Percentiles rank a stretch among this genome's conserved stretches.
Conservation (phyloP, 1,139 yeast species). For the Lizanozyma gosingica region DNA sequence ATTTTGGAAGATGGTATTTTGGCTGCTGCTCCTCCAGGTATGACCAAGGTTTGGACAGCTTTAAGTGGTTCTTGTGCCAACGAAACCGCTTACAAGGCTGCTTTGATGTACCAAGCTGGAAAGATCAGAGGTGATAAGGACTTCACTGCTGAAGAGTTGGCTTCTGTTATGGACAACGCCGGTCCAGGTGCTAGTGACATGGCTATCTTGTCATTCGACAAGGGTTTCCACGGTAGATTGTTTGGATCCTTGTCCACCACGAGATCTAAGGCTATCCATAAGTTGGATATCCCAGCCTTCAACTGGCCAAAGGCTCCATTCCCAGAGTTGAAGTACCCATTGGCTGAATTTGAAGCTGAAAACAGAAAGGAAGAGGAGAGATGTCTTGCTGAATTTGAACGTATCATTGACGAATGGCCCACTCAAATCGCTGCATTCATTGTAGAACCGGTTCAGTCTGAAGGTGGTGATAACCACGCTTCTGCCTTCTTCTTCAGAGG, state of each 20-base stretch:
- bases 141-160: constrained; percentile 54
- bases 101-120: constrained; percentile 66
- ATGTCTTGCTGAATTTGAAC: constrained; percentile 53
- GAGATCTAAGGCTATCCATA: constrained; percentile 75
- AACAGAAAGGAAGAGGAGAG: constrained; percentile 60
- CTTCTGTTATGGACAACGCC: constrained; percentile 54
- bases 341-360: constrained; percentile 43
- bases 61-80: constrained; percentile 80
- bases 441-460: constrained; percentile 77
- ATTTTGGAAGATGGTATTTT: constrained; percentile 48
- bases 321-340: constrained; percentile 68
- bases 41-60: constrained; percentile 63
- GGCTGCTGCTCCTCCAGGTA: constrained; percentile 65
- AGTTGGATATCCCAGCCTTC: constrained; percentile 76
- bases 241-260: constrained; percentile 75
- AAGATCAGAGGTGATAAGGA: constrained; percentile 45
- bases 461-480: constrained; percentile 86
- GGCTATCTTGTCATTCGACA: constrained; percentile 63
- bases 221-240: constrained; percentile 77
- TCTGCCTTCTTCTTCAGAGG: constrained; percentile 71
- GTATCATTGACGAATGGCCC: constrained; percentile 45
- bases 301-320: constrained; percentile 84
- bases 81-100: constrained; percentile 79
- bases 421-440: constrained; percentile 69
- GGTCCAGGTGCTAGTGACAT: constrained; percentile 72